A percentile compares a stretch with the other conserved stretches of the same genome.
Conservation (phyloP, 441 rosid species). For the Hypseocharis bilobata region DNA sequence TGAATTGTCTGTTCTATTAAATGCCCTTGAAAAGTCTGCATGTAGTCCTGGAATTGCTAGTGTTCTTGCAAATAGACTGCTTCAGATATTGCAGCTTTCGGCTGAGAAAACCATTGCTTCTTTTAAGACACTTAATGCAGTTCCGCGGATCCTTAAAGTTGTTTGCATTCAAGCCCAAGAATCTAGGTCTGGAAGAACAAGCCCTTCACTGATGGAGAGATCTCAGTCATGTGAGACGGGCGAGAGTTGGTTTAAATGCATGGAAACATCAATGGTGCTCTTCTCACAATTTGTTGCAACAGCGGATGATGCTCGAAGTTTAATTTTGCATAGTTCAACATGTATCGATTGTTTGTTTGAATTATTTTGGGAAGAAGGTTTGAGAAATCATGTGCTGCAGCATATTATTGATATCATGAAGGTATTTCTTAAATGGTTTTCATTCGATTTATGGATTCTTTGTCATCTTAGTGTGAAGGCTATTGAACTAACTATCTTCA, state of each 20-base stretch:
- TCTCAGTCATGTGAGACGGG: slow-evolving; percentile 32
- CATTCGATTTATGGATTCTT: slow-evolving; percentile 14
- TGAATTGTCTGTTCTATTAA: slow-evolving; percentile 63
- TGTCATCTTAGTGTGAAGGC: slow-evolving; percentile 15
- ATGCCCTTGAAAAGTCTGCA: slow-evolving; percentile 81
- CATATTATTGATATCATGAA: slow-evolving; percentile 78
- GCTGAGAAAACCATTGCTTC: slow-evolving; percentile 63
- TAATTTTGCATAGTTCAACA: slow-evolving; percentile 48
- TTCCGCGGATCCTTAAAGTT: slow-evolving; percentile 70
- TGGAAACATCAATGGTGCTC: slow-evolving; percentile 56
- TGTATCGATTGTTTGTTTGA: slow-evolving; percentile 81
- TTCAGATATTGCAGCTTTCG: slow-evolving; percentile 59
- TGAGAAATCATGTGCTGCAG: slow-evolving; percentile 54
- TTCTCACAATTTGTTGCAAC: slow-evolving; percentile 53
- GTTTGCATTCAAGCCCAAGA: slow-evolving; percentile 70
- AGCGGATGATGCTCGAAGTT: slow-evolving; percentile 53
- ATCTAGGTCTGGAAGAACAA: slow-evolving; percentile 30
- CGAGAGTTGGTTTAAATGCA: slow-evolving; percentile 49
- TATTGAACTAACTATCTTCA: slow-evolving; percentile 14
- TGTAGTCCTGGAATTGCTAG: slow-evolving; percentile 54
- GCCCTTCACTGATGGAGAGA: slow-evolving; percentile 27
- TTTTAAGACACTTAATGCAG: slow-evolving; percentile 60
- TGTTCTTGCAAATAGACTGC: slow-evolving; percentile 62
- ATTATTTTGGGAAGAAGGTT: slow-evolving; percentile 81
- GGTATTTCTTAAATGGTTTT: slow-evolving; percentile 37